phyloP scores from a whole-genome alignment of 371 early-diverging fungal species.

The Smittium culicis region DNA sequence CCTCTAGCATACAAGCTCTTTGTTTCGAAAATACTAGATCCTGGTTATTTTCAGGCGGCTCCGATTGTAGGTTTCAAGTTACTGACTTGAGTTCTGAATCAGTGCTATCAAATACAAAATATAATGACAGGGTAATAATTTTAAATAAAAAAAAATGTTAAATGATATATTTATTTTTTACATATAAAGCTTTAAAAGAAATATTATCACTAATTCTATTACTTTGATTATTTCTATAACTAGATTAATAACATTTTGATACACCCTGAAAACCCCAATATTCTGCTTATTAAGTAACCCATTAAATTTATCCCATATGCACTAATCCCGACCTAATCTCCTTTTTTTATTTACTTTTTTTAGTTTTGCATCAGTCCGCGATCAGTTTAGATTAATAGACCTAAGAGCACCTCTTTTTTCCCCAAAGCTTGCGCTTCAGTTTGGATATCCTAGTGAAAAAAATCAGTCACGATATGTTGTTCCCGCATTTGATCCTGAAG shows the following conservation, averaged over 20 bases:
- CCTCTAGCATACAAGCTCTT: background rate
- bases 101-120: background rate
- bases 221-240: background rate
- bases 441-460: slow-evolving; percentile 12
- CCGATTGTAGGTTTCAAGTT: slow-evolving; percentile 9
- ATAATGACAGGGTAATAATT: slow-evolving; percentile 9
- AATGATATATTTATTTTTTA: background rate
- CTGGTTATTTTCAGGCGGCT: slow-evolving; percentile 8
- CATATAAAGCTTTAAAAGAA: background rate
- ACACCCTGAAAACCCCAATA: slow-evolving; percentile 7
- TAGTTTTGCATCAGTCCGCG: slow-evolving; percentile 6
- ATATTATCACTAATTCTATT: background rate
- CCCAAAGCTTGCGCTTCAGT: slow-evolving; percentile 2
- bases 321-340: background rate
- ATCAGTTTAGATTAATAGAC: slow-evolving; percentile 10
- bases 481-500: slow-evolving; percentile 9
- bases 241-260: slow-evolving; percentile 8
- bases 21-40: background rate
- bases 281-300: background rate
- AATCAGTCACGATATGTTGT: slow-evolving; percentile 6
- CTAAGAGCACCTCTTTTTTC: slow-evolving; percentile 10
- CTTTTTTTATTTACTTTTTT: background rate
- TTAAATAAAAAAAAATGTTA: background rate
- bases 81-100: slow-evolving; percentile 7
- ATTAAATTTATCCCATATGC: background rate